Conservation (phyloP, 345 rosid species). For the Trapa incisa region DNA sequence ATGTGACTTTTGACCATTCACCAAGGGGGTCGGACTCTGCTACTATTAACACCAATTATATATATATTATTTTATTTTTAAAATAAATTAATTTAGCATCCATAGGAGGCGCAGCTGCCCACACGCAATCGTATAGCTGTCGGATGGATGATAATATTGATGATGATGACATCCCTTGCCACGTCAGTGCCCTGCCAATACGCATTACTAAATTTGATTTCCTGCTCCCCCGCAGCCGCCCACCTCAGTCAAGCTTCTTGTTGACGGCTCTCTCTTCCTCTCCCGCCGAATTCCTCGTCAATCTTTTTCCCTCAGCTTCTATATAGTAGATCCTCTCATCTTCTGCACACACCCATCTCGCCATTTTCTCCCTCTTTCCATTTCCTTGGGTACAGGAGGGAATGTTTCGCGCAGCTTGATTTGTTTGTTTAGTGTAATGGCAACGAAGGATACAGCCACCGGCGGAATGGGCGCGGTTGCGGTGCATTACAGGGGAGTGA, state of each 20-base stretch:
- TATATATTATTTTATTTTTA: too few relatives aligned
- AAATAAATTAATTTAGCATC: too few relatives aligned
- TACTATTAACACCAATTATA: too few relatives aligned
- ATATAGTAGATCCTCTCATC: neutral
- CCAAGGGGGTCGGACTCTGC: too few relatives aligned
- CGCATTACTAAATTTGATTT: neutral
- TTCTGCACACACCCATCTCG: neutral
- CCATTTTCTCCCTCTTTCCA: neutral
- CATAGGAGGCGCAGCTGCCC: neutral
- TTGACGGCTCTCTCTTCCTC: neutral
- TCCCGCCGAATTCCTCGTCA: slow-evolving; percentile 1
- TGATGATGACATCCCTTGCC: neutral
- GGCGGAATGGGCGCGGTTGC: neutral
- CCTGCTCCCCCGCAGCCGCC: slow-evolving; percentile 4
- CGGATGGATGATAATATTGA: neutral
- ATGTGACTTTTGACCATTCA: too few relatives aligned
- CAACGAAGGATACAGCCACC: neutral
- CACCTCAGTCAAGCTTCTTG: slow-evolving; percentile 1
- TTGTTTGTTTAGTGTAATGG: neutral
- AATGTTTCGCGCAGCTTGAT: neutral
- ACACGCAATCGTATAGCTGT: slow-evolving; percentile 1
- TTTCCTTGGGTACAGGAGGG: neutral
- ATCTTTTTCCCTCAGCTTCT: neutral
- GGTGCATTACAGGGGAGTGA: slow-evolving; percentile 9
- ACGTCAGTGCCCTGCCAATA: neutral